Base-by-base conservation (phyloP, 1,139 yeast genomes). In the Diutina pseudorugosa region DNA sequence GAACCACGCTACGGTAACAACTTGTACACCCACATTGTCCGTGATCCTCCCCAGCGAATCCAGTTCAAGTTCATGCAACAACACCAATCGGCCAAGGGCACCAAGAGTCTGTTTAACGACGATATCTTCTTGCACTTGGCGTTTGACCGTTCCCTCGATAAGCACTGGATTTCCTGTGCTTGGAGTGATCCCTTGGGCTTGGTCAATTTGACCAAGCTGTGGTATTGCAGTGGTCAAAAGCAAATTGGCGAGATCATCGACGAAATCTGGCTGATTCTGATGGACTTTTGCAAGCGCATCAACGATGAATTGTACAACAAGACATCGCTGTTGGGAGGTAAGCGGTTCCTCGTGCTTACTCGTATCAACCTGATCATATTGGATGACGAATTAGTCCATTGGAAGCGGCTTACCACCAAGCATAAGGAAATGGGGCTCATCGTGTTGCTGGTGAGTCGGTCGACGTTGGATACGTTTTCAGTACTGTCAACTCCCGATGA, bases 121-220 rank as follows among this genome's bases (percentile, higher is more conserved):
- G 96, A 90, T 61, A 75, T 86, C 1, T 86, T 83, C 58, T 70
- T 93, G 43, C 98, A 91, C 63, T 72, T 93, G 30, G 91, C 96
- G 0, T 93, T 90, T 61, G 89, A 90, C 41, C 65, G 95, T 52
- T 85, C 96, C 0, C 72, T 79, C 4, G 96, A 91, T 62, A 82
- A 80, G 56, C 80, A 79, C 54, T 91, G 97, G 96, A 73, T 89
- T 51, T 80, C 84, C 27, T 95, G 89, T 0, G 85, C 95, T 0
- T 89, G 97, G 95, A 76, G 95, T 0, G 96, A 91, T 62, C 93
- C 93, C 52, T 75, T 77, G 61, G 96, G 96, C 0, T 72, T 72
- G 9, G 74, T 80, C 7, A 79, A 83, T 8, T 74, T 74, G 54
- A 77, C 83, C 1, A 85, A 82, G 58, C 78, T 91, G 1, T 85